Conservation (phyloP, 192 early-diverging fungal species). For the Coemansia sp. region DNA sequence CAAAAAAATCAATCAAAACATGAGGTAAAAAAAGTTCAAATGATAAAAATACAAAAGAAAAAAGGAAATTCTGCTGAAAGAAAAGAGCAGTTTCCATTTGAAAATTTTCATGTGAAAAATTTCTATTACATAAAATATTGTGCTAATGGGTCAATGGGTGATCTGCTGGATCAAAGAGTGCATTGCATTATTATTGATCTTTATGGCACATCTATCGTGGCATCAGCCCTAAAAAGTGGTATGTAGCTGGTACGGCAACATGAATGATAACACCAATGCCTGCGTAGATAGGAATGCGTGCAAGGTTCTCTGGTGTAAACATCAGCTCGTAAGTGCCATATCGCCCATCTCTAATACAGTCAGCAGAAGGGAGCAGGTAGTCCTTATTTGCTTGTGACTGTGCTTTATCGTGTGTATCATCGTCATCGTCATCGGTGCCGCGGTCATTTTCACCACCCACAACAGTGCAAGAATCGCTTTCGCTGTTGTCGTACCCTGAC, state of each 20-base stretch:
- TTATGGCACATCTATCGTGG: conserved; percentile 3
- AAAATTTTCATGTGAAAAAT: too few species aligned
- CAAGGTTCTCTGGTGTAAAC: conserved; percentile 45
- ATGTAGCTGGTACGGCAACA: conserved; percentile 26
- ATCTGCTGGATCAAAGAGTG: not conserved
- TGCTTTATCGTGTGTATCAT: not conserved
- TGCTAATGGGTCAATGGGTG: too few species aligned
- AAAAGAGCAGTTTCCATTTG: too few species aligned
- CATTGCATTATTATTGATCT: too few species aligned
- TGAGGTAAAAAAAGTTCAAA: not conserved
- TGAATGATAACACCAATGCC: conserved; percentile 37
- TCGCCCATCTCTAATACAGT: conserved; percentile 19
- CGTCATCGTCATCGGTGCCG: not conserved
- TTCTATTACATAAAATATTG: too few species aligned
- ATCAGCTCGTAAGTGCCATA: conserved; percentile 50
- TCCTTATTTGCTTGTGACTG: not conserved
- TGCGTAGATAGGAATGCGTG: conserved; percentile 50
- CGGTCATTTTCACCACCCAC: not conserved
- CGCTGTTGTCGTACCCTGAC: not conserved
- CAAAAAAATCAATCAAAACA: too few species aligned
- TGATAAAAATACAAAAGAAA: not conserved
- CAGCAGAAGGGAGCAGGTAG: conserved; percentile 18
- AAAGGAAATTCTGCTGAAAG: too few species aligned
- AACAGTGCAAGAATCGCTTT: conserved; percentile 8
- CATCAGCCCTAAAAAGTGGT: conserved; percentile 25